These are phyloP conservation scores for Peniophora sp. DNA, from an alignment of 1,284 basidiomycete genomes.

Conservation along the genomic window DNA sequence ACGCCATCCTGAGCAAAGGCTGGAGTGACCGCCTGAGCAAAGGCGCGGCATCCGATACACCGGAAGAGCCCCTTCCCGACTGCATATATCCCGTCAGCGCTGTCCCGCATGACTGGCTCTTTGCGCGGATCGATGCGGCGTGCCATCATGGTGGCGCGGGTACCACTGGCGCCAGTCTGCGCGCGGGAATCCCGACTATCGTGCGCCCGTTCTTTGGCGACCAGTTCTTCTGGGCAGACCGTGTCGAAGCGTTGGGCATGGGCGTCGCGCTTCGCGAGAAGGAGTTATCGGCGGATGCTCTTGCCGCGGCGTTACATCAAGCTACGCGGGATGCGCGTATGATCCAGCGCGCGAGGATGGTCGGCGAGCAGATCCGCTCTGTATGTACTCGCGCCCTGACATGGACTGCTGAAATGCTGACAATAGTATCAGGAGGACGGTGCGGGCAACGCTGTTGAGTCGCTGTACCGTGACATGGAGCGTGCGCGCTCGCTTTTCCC, in stretches of 20 bases:
- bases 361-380: constrained; percentile 80
- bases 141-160: constrained; percentile 98
- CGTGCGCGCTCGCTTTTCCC: constrained; percentile 74
- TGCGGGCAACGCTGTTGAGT: constrained; percentile 81
- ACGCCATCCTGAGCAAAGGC: constrained; percentile 92
- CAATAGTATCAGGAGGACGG: constrained; percentile 67
- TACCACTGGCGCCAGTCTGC: constrained; percentile 87
- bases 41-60: constrained; percentile 46
- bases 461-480: constrained; percentile 88
- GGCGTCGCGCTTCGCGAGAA: constrained; percentile 65
- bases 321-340: constrained; percentile 88
- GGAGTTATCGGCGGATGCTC: constrained; percentile 72
- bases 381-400: constrained; percentile 30
- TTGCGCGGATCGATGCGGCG: constrained; percentile 88
- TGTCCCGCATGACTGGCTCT: constrained; percentile 96
- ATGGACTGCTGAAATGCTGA: background rate
- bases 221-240: constrained; percentile 95
- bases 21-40: constrained; percentile 91
- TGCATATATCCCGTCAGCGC: constrained; percentile 82
- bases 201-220: constrained; percentile 98
- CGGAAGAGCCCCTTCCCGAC: constrained; percentile 63
- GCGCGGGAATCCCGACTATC: constrained; percentile 91
- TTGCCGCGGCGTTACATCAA: constrained; percentile 69
- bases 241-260: constrained; percentile 88
- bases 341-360: constrained; percentile 72